Conservation (phyloP, 352 stramenopile genomes). For the Pythium aristosporum region DNA sequence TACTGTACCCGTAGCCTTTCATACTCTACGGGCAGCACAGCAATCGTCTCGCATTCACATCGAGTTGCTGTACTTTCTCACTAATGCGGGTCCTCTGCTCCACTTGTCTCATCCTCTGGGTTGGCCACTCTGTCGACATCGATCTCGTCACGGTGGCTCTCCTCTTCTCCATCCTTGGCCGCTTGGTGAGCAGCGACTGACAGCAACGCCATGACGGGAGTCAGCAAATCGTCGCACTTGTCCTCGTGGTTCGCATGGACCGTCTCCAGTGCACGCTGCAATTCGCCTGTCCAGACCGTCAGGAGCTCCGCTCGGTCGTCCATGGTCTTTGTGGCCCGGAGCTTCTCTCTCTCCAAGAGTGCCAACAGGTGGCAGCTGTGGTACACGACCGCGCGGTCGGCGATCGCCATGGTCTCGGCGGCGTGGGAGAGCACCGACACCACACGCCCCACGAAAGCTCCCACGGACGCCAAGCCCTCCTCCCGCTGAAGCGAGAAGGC, state of each 20-base stretch:
- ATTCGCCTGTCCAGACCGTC: constrained; percentile 33
- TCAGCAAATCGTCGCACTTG: constrained; percentile 55
- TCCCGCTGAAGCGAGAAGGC: constrained; percentile 61
- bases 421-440: constrained; percentile 47
- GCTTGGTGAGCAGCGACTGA: constrained; percentile 1
- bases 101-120: not conserved
- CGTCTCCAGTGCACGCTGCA: constrained; percentile 41
- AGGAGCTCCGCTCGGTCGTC: constrained; percentile 23
- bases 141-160: not conserved
- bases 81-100: no score
- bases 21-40: no score
- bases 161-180: constrained; percentile 1
- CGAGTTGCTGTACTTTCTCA: no score
- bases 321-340: constrained; percentile 31
- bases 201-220: constrained; percentile 27
- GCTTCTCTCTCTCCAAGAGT: constrained; percentile 41
- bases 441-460: constrained; percentile 41
- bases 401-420: constrained; percentile 47
- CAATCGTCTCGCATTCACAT: not conserved
- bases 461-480: constrained; percentile 16
- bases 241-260: constrained; percentile 37
- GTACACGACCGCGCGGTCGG: constrained; percentile 67
- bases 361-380: constrained; percentile 57
- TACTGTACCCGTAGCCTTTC: no score
- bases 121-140: not conserved